A percentile compares a stretch with the other conserved stretches of the same genome.
Conservation (phyloP, 2,329 filamentous ascomycete species). For the Aspergillus pseudotamarii region DNA sequence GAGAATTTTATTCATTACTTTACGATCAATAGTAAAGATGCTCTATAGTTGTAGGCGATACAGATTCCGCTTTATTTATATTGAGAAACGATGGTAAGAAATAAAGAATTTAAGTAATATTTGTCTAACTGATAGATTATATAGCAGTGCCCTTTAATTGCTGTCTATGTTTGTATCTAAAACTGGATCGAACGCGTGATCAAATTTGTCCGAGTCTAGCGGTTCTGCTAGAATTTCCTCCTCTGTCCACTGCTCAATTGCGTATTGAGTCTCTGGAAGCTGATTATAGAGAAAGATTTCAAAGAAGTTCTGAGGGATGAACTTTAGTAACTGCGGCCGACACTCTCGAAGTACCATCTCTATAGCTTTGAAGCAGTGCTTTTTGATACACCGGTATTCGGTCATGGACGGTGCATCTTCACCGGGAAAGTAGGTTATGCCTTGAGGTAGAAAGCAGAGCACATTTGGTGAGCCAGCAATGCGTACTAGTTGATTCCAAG, state of each 20-base stretch:
- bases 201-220: constrained; percentile 9
- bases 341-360: constrained; percentile 4
- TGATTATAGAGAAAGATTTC: constrained; percentile 13
- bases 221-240: constrained; percentile 10
- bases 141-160: no score
- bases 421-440: constrained; percentile 4
- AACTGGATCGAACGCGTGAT: constrained; percentile 4
- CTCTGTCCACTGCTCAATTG: constrained; percentile 11
- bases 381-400: constrained; percentile 9
- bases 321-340: constrained; percentile 2
- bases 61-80: no score
- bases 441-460: constrained; percentile 13
- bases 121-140: no score
- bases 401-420: constrained; percentile 9
- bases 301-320: constrained; percentile 9
- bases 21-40: no score
- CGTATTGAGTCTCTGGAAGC: constrained; percentile 5
- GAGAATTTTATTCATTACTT: no score
- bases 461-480: constrained; percentile 7
- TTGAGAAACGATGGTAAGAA: no score
- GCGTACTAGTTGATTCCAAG: constrained; percentile 8
- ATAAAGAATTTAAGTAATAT: no score
- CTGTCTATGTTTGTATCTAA: no score
- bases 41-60: no score
- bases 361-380: constrained; percentile 8